Conservation (phyloP, 1,284 basidiomycete species). For the Lentinula novae-zelandiae region DNA sequence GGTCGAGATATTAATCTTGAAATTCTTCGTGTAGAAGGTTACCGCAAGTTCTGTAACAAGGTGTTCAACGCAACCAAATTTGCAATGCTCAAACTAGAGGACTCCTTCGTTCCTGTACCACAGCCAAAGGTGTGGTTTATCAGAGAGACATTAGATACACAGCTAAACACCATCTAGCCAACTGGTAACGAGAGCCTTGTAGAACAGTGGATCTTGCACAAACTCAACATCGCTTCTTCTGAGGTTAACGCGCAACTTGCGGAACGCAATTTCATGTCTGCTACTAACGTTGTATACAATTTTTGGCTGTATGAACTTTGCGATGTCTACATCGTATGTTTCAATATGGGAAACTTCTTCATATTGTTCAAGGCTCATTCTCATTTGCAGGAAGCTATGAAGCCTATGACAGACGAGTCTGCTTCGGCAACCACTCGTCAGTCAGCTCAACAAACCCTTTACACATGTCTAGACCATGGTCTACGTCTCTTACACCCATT, state of each 20-base stretch:
- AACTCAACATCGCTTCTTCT: conserved; percentile 79
- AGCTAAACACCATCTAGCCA: conserved; percentile 43
- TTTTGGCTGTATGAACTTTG: conserved; percentile 99
- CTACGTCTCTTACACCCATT: conserved; percentile 92
- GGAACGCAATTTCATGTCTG: conserved; percentile 90
- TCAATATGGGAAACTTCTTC: neutral
- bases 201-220: conserved; percentile 95
- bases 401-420: conserved; percentile 87
- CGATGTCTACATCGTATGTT: conserved; percentile 92
- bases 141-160: too few relatives aligned
- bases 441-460: conserved; percentile 95
- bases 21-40: conserved; percentile 96
- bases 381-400: conserved; percentile 83
- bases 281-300: conserved; percentile 83
- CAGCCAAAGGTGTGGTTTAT: conserved; percentile 53
- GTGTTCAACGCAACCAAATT: conserved; percentile 99
- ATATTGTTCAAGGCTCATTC: conserved; percentile 7
- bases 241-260: conserved; percentile 78
- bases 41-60: conserved; percentile 99
- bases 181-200: conserved; percentile 89
- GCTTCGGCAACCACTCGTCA: conserved; percentile 59
- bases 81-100: conserved; percentile 92
- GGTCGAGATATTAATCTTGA: conserved; percentile 96
- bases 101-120: conserved; percentile 72
- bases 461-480: conserved; percentile 91